Evolutionary conservation across 345 rosid genomes (phyloP).

Genomic region (Lumnitzera racemosa): DNA sequence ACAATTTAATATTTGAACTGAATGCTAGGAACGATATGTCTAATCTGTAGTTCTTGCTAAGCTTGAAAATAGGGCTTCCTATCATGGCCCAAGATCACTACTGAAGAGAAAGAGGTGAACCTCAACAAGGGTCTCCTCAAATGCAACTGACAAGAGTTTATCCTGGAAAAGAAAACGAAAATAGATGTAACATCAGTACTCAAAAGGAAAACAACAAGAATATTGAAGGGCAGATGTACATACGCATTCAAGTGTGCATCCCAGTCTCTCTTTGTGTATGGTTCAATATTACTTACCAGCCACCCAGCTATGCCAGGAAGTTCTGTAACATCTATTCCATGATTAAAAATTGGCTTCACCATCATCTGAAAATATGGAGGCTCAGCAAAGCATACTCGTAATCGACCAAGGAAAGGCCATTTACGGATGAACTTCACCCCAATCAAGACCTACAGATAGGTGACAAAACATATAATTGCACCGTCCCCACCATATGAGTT

Average conservation of each 20-base stretch:
- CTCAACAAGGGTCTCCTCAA: slow-evolving; percentile 89
- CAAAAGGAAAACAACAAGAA: too few species aligned
- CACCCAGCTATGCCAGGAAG: slow-evolving; percentile 97
- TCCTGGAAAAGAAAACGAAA: slow-evolving; percentile 42
- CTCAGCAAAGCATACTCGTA: slow-evolving; percentile 91
- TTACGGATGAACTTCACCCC: slow-evolving; percentile 81
- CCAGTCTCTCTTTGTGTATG: neutral
- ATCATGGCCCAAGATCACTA: neutral
- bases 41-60: too few species aligned
- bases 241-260: too few species aligned
- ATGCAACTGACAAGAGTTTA: slow-evolving; percentile 76
- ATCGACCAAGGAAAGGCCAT: slow-evolving; percentile 91
- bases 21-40: too few species aligned
- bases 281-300: slow-evolving; percentile 59
- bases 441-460: slow-evolving; percentile 57
- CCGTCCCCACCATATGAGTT: too few species aligned
- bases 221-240: neutral
- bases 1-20: too few species aligned
- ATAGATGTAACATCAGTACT: neutral
- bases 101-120: slow-evolving; percentile 17
- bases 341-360: slow-evolving; percentile 73
- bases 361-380: slow-evolving; percentile 98
- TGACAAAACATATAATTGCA: neutral
- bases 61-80: too few species aligned
- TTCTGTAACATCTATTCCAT: slow-evolving; percentile 81